Conservation (phyloP, 768 basidiomycete genomes). For the Pleurotus giganteus region DNA sequence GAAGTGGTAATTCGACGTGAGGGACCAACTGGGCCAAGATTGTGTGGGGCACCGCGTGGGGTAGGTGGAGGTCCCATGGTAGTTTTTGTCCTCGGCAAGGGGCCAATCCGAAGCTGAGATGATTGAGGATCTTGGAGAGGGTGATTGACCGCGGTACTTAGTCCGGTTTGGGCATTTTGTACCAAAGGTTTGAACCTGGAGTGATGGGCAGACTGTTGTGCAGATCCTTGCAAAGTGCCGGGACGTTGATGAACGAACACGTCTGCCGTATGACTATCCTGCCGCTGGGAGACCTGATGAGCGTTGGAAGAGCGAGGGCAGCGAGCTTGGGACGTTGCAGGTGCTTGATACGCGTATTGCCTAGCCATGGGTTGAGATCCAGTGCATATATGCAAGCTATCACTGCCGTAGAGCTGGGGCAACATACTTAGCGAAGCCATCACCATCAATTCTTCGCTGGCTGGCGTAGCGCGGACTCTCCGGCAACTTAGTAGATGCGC, state of each 20-base stretch:
- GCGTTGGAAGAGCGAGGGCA: conserved; percentile 40
- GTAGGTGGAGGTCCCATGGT: conserved; percentile 55
- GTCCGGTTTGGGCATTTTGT: conserved; percentile 9
- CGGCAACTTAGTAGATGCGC: conserved; percentile 26
- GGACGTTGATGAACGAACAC: conserved; percentile 19
- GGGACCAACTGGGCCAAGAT: conserved; percentile 9
- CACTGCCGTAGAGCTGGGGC: neutral
- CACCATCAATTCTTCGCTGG: conserved; percentile 46
- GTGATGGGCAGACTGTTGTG: neutral
- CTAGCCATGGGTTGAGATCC: conserved; percentile 30
- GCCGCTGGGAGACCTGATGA: conserved; percentile 36
- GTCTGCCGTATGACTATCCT: conserved; percentile 19
- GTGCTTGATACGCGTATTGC: conserved; percentile 64
- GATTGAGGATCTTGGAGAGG: conserved; percentile 5
- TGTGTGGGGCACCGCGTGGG: conserved; percentile 38
- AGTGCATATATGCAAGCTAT: neutral
- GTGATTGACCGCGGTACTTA: conserved; percentile 12
- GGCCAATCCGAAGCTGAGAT: conserved; percentile 15
- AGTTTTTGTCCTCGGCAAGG: conserved; percentile 20
- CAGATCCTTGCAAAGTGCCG: neutral
- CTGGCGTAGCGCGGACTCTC: neutral
- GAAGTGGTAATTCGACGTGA: neutral
- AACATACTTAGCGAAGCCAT: conserved; percentile 47
- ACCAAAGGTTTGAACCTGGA: conserved; percentile 23
- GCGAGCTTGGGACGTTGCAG: conserved; percentile 40